Evolutionary conservation across 768 basidiomycete genomes (phyloP).

Genomic region (Lentinula edodes): DNA sequence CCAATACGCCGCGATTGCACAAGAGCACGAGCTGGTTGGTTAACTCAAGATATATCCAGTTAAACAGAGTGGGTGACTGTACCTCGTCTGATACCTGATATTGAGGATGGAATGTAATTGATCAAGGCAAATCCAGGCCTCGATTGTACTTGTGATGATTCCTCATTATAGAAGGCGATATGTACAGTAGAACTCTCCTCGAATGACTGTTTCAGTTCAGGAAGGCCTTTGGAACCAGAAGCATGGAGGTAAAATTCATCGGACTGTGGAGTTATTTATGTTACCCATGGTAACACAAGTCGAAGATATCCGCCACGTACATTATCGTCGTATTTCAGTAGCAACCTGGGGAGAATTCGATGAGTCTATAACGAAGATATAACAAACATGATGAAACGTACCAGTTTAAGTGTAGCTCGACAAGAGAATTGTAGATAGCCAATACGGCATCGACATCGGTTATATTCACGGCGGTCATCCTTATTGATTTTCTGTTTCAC

Average conservation of each 20-base stretch:
- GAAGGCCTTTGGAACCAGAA: slow-evolving; percentile 35
- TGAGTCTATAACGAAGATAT: background rate
- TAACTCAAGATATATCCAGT: background rate
- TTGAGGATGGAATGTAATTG: slow-evolving; percentile 38
- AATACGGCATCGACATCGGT: slow-evolving; percentile 1
- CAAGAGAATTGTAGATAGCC: slow-evolving; percentile 15
- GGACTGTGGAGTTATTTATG: slow-evolving; percentile 15
- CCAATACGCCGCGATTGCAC: slow-evolving; percentile 45
- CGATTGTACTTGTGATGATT: slow-evolving; percentile 19
- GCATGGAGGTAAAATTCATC: slow-evolving; percentile 36
- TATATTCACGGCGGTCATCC: slow-evolving; percentile 2
- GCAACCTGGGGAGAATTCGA: background rate
- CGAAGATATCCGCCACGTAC: background rate
- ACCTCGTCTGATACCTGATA: slow-evolving; percentile 33
- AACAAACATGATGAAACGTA: slow-evolving; percentile 1
- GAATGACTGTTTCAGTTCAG: slow-evolving; percentile 40
- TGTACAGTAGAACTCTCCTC: slow-evolving; percentile 31
- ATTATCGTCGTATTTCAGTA: background rate
- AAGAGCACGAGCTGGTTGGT: slow-evolving; percentile 33
- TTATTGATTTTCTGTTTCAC: background rate
- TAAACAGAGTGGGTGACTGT: background rate
- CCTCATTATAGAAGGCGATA: slow-evolving; percentile 42
- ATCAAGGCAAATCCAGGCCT: slow-evolving; percentile 34
- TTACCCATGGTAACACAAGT: slow-evolving; percentile 2
- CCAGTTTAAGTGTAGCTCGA: slow-evolving; percentile 16